Evolutionary conservation across 176 grass and related monocot species (phyloP), one percentile per base, ranked within the genome.

Genomic region (Raddia distichophylla): DNA sequence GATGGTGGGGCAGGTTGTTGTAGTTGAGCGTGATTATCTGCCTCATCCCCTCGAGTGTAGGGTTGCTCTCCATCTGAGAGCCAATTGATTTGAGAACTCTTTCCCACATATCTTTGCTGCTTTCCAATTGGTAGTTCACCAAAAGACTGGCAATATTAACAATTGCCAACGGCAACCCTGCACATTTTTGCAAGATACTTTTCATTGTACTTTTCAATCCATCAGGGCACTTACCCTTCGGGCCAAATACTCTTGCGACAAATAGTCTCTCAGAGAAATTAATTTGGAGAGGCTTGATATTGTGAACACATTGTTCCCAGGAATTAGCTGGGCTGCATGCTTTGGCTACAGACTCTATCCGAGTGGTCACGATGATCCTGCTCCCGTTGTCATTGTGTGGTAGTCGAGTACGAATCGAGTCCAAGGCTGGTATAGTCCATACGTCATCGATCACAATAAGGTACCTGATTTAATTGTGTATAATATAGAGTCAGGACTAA

Each of bases 401-500:
- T 1, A 82, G 72, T 1, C 2, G 35, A 0, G 16, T 40, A 1
- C 2, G 56, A 0, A 82, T 72, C 0, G 9, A 19, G 8, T 50
- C 27, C 68, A 43, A 82, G 0, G 68, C 80, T 20, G 44, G 0
- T 62, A 37, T 51, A 1, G 43, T 82, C 80, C 80, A 72, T 12
- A 82, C 80, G 51, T 82, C 80, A 20, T 82, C 80, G 2, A 82
- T 51, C 67, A 82, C 44, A 11, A 82, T 82, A 0, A 82, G 57
- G 45, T 82, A 82, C 67, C 79, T 75, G 32, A 0, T 59, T 72
- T 55, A 0, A 22, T 40, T 27, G 7, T 15, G 1, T n/a, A n/a
- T n/a, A n/a, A n/a, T n/a, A n/a, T n/a, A n/a, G n/a, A n/a, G n/a
- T n/a, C n/a, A n/a, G n/a, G n/a, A n/a, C n/a, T n/a, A n/a, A n/a